Evolutionary conservation across 1,139 yeast species (phyloP), one percentile per base, ranked within the genome.

Genomic region (Protomyces macrosporus): DNA sequence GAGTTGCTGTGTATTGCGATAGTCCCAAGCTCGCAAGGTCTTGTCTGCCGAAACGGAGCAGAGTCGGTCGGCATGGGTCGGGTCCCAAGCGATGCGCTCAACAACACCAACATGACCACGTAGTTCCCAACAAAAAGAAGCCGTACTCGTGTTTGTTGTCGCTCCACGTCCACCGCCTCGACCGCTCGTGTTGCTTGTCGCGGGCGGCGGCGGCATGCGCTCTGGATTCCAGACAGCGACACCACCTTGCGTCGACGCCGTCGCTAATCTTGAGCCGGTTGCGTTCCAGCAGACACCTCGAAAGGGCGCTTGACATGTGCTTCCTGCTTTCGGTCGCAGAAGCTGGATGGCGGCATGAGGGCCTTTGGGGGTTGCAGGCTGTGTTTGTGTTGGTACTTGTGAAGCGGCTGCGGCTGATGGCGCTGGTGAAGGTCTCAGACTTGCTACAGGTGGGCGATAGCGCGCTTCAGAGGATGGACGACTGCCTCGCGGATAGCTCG

Each of bases 251-350:
- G 63, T 35, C 4, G 65, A 64, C 23, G 65, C 65, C 7, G 67
- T 53, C 6, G 70, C 70, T 35, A 69, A 53, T 9, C 69, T 60
- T 4, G 57, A 65, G 4, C 70, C 70, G 4, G 68, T 59, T 10
- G 67, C 60, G 52, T 69, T 69, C 70, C 70, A 69, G 4, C 66
- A 65, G 33, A 69, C 63, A 4, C 59, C 14, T 7, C 68, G 65
- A 7, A 67, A 53, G 34, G 60, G 60, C 30, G 60, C 67, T 42
- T 39, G 32, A 23, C 53, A 66, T 48, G 86, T 87, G 7, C 80
- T 84, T 30, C 73, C 78, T 35, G 56, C 52, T 34, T 42, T 63
- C 48, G 55, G 37, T 12, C 60, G 42, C 42, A 58, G 42, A 32
- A 34, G 39, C 40, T 40, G 54, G n/a, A 58, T 34, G 10, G 52